A percentile compares a stretch with the other conserved stretches of the same genome.
phyloP scores from a whole-genome alignment of 805 yeast genomes.

The Spathaspora boniae region DNA sequence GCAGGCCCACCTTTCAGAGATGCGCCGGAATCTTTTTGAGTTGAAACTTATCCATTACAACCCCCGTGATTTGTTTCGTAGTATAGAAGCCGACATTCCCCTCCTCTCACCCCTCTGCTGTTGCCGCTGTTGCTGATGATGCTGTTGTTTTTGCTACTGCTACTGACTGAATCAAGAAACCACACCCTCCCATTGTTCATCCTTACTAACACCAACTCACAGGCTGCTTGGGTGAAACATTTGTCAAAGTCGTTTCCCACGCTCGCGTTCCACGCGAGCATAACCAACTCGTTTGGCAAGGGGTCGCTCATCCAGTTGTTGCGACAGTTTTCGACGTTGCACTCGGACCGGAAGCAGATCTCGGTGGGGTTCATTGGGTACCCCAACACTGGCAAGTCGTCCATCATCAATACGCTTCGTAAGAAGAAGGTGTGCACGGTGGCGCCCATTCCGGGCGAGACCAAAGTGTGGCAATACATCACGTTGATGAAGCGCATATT shows the following conservation, averaged over 20 bases:
- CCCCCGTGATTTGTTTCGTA: slow-evolving; percentile 58
- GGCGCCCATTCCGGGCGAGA: slow-evolving; percentile 98
- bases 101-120: slow-evolving; percentile 1
- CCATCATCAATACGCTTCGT: slow-evolving; percentile 89
- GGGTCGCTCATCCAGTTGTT: slow-evolving; percentile 91
- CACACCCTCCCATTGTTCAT: slow-evolving; percentile 7
- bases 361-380: slow-evolving; percentile 97
- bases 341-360: slow-evolving; percentile 90
- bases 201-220: slow-evolving; percentile 19
- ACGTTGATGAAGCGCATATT: slow-evolving; percentile 95
- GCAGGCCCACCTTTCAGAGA: slow-evolving; percentile 48
- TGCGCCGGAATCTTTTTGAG: slow-evolving; percentile 69
- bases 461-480: slow-evolving; percentile 98
- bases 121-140: too few relatives aligned
- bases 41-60: slow-evolving; percentile 52
- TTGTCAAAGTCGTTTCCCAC: slow-evolving; percentile 91
- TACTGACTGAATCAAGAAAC: background rate
- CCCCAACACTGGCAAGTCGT: slow-evolving; percentile 97
- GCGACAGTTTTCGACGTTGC: slow-evolving; percentile 88
- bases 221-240: slow-evolving; percentile 99
- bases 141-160: slow-evolving; percentile 5
- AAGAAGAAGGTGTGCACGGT: slow-evolving; percentile 94
- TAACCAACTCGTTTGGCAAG: slow-evolving; percentile 95
- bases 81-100: slow-evolving; percentile 78
- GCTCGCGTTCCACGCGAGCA: slow-evolving; percentile 95